phyloP scores from a whole-genome alignment of 2,329 filamentous ascomycete genomes.

The Trichoderma atrobrunneum region DNA sequence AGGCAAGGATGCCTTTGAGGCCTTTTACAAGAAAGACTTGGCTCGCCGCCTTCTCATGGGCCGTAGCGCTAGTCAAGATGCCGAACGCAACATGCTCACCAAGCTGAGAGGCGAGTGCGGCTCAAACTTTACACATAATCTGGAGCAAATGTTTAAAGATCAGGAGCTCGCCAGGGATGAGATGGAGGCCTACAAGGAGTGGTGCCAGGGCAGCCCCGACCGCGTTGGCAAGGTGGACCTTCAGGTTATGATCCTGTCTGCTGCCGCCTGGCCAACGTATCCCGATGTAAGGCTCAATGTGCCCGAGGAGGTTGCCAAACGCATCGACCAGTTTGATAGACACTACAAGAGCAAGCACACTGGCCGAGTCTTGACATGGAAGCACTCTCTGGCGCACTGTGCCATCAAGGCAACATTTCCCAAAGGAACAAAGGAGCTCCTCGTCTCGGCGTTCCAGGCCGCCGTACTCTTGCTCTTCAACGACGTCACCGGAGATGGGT shows the following conservation, averaged over 20 bases:
- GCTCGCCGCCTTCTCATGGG: conserved; percentile 87
- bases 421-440: conserved; percentile 78
- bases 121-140: conserved; percentile 89
- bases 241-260: conserved; percentile 84
- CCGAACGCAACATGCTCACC: conserved; percentile 91
- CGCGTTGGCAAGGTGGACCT: conserved; percentile 57
- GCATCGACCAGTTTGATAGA: conserved; percentile 75
- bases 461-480: conserved; percentile 92
- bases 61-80: conserved; percentile 88
- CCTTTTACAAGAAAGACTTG: conserved; percentile 98
- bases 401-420: conserved; percentile 78
- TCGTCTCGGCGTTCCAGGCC: conserved; percentile 89
- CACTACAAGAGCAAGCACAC: conserved; percentile 91
- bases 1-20: conserved; percentile 96
- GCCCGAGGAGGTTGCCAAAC: conserved; percentile 69
- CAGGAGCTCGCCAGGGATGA: conserved; percentile 91
- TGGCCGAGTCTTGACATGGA: conserved; percentile 84
- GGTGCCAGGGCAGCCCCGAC: conserved; percentile 50
- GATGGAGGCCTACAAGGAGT: conserved; percentile 82
- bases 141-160: conserved; percentile 99
- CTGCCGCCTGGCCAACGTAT: conserved; percentile 90
- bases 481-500: conserved; percentile 54
- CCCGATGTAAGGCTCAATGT: conserved; percentile 70
- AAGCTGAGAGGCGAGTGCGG: conserved; percentile 93
- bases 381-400: conserved; percentile 88